Percentiles rank a stretch among this genome's conserved stretches.
These are phyloP conservation scores for Datura wrightii DNA, from an alignment of 257 asterid species.

Conservation along the genomic window DNA sequence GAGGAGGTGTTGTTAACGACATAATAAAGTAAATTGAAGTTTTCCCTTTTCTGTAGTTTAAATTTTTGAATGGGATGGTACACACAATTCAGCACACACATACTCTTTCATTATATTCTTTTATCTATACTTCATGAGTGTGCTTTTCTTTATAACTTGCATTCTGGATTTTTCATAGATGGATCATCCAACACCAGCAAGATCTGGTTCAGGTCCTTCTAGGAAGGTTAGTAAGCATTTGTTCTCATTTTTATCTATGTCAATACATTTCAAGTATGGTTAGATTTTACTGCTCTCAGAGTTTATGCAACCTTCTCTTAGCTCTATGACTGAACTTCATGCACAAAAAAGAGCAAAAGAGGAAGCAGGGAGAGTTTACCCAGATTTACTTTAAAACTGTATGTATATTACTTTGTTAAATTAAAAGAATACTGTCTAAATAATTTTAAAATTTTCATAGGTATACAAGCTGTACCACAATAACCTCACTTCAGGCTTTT, in stretches of 20 bases:
- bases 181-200: slow-evolving; percentile 69
- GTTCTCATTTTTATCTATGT: background rate
- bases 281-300: background rate
- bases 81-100: background rate
- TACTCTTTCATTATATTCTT: background rate
- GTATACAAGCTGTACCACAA: background rate
- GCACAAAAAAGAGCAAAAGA: background rate
- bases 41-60: background rate
- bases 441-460: background rate
- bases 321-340: background rate
- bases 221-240: slow-evolving; percentile 65
- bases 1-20: background rate
- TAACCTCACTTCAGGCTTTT: background rate
- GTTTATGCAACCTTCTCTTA: background rate
- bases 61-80: background rate
- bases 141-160: slow-evolving; percentile 33
- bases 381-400: background rate
- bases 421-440: background rate
- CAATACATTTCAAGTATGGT: background rate
- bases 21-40: background rate
- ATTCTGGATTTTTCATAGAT: slow-evolving; percentile 46
- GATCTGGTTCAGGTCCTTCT: slow-evolving; percentile 82
- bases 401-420: background rate
- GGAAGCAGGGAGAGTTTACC: background rate
- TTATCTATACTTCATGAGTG: slow-evolving; percentile 15